Evolutionary conservation across 2,329 filamentous ascomycete species (phyloP), one percentile per base, ranked within the genome.

Genomic region (Ascochyta rabiei): DNA sequence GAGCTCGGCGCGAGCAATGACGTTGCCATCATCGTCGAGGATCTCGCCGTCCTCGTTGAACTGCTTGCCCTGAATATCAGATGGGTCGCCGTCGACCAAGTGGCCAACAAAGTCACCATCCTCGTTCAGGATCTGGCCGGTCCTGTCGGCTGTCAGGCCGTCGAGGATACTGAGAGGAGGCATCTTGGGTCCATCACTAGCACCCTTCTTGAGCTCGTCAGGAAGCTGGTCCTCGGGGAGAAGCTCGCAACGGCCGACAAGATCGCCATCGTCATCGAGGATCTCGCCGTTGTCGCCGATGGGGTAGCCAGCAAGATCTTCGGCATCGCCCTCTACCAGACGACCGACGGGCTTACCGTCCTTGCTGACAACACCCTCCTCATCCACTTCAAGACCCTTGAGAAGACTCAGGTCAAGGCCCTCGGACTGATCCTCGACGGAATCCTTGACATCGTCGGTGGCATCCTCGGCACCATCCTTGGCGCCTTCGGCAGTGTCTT

Each of bases 261-360:
- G 77, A 59, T 82, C 79, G 21, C 82, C 82, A 56, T 82, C 79
- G 37, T 83, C 80, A 53, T 84, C 80, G 21, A 84, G 76, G 26
- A 84, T 83, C 62, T 83, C 81, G 53, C 82, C 82, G 13, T 83
- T 76, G 33, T 82, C 78, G 52, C 81, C 81, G 53, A 82, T 81
- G 15, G 73, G 75, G 66, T 82, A 82, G 31, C 81, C 81, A 44
- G 72, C 76, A 40, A 82, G 79, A 56, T 82, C 80, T 66, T 82
- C 80, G 19, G 80, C 80, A 52, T 82, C 80, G 54, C 80, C 81
- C 64, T 83, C 81, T 26, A 77, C 78, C 37, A 82, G 78, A 44
- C 75, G 76, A 49, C 79, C 81, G 48, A 83, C 69, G 3, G 74
- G 64, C 45, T 81, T 80, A 62, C 81, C 81, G 28, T 82, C 77